Conservation (phyloP, 768 basidiomycete species). For the Hydnum rufescens region DNA sequence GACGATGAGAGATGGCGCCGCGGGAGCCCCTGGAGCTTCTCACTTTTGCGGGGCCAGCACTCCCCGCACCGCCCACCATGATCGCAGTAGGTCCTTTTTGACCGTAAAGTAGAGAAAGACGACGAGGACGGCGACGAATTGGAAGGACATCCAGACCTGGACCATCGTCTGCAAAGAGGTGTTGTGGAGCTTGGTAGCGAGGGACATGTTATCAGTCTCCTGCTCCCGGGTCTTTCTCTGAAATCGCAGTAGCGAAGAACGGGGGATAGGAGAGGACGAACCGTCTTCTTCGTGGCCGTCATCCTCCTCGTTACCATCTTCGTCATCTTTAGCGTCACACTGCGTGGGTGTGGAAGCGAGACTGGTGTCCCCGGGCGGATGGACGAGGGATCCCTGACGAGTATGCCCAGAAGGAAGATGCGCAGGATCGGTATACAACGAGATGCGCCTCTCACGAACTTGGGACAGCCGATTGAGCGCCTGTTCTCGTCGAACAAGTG, state of each 20-base stretch:
- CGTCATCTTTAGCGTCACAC: neutral
- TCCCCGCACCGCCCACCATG: neutral
- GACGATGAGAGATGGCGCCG: no score
- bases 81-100: neutral
- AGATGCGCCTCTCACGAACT: neutral
- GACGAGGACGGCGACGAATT: neutral
- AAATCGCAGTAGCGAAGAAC: neutral
- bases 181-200: neutral
- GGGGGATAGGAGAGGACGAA: neutral
- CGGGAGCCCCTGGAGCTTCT: neutral
- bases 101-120: neutral
- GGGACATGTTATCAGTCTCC: neutral
- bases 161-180: neutral
- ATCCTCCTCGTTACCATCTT: neutral
- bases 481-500: neutral
- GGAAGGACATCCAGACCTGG: neutral
- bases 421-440: neutral
- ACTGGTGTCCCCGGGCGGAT: neutral
- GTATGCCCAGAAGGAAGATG: neutral
- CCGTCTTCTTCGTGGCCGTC: neutral
- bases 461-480: neutral
- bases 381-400: neutral
- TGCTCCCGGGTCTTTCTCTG: neutral
- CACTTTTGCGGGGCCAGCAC: neutral
- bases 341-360: neutral